phyloP scores from a whole-genome alignment of 768 basidiomycete genomes.

The Pleurotus tuber-regium region DNA sequence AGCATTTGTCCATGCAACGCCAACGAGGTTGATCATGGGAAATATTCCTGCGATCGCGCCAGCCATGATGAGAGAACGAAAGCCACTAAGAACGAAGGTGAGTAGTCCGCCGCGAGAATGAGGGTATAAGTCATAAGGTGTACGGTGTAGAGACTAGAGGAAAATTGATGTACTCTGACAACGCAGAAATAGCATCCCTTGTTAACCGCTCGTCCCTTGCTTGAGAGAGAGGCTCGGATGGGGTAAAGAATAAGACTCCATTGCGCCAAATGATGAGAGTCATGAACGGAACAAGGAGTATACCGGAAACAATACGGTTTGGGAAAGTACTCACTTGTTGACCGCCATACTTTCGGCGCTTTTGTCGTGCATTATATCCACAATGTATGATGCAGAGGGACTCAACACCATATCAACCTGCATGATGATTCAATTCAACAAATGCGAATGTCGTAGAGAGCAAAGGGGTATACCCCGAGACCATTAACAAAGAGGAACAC shows the following conservation, averaged over 20 bases:
- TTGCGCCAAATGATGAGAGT: neutral
- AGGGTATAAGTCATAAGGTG: no score
- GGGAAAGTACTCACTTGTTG: slow-evolving; percentile 37
- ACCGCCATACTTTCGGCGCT: slow-evolving; percentile 68
- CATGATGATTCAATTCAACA: neutral
- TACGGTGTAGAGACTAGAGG: no score
- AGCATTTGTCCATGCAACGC: slow-evolving; percentile 48
- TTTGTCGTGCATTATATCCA: slow-evolving; percentile 57
- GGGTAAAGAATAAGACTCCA: no score
- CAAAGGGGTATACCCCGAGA: slow-evolving; percentile 46
- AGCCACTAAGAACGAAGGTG: slow-evolving; percentile 33
- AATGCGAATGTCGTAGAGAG: neutral
- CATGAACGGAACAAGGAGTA: neutral
- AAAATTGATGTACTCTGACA: no score
- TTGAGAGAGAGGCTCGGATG: no score
- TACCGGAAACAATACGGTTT: no score
- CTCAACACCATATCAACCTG: slow-evolving; percentile 58
- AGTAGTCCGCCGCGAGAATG: no score
- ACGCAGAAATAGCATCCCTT: no score
- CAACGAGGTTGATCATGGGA: slow-evolving; percentile 52
- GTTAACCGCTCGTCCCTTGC: no score
- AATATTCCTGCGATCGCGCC: slow-evolving; percentile 44
- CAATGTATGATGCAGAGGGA: slow-evolving; percentile 53
- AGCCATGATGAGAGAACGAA: slow-evolving; percentile 44
- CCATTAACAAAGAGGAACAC: slow-evolving; percentile 62